Evolutionary conservation across 352 stramenopile species (phyloP).

Genomic region (Phytophthora citrophthora): DNA sequence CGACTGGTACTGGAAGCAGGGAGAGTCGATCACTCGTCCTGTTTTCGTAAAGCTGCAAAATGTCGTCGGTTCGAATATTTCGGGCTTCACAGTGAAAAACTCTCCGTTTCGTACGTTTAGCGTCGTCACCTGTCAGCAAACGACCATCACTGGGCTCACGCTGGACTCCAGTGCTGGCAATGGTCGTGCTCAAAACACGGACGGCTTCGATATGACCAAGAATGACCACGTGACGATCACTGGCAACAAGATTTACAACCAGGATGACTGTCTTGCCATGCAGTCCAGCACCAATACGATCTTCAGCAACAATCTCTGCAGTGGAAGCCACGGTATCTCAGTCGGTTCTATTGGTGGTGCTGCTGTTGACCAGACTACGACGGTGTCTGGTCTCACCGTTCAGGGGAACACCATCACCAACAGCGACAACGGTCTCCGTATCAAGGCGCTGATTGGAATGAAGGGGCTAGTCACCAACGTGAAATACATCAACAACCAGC

Average conservation of each 20-base stretch:
- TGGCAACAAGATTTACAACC: constrained; percentile 28
- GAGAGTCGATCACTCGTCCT: constrained; percentile 27
- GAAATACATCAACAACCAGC: constrained; percentile 32
- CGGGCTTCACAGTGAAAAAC: constrained; percentile 41
- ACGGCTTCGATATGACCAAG: constrained; percentile 40
- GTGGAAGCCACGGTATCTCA: constrained; percentile 33
- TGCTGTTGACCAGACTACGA: constrained; percentile 13
- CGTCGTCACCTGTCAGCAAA: constrained; percentile 27
- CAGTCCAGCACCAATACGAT: constrained; percentile 34
- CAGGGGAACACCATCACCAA: constrained; percentile 37
- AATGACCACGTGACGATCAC: constrained; percentile 36
- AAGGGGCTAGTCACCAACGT: constrained; percentile 26
- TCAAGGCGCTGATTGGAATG: constrained; percentile 38
- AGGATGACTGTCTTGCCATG: constrained; percentile 23
- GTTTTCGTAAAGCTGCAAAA: constrained; percentile 19
- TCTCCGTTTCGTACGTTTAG: constrained; percentile 25
- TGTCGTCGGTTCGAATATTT: constrained; percentile 23
- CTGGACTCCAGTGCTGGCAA: constrained; percentile 38
- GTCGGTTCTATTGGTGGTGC: constrained; percentile 37
- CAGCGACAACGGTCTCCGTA: constrained; percentile 36
- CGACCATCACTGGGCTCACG: constrained; percentile 34
- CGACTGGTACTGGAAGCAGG: constrained; percentile 45
- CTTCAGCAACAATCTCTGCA: constrained; percentile 19
- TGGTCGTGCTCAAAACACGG: constrained; percentile 16
- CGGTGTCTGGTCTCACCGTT: constrained; percentile 35